Conservation (phyloP, 2,329 filamentous ascomycete genomes). For the Xylariaceae sp. region DNA sequence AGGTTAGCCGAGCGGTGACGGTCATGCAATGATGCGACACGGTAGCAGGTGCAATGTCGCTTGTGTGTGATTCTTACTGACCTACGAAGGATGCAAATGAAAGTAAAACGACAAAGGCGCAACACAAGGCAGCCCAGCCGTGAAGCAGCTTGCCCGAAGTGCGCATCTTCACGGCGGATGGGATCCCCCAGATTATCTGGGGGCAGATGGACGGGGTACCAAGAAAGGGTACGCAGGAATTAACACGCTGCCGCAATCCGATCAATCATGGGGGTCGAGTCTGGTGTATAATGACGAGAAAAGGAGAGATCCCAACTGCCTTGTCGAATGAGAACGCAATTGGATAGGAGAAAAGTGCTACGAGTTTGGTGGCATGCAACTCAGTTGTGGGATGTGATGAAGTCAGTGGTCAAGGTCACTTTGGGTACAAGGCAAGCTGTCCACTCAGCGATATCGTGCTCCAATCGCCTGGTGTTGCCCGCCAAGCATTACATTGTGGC, state of each 20-base stretch:
- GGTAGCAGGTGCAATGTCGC: too few relatives aligned
- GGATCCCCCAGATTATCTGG: conserved; percentile 23
- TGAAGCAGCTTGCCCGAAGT: conserved; percentile 49
- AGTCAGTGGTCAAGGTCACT: too few relatives aligned
- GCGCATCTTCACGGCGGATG: conserved; percentile 46
- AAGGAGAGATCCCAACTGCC: not conserved
- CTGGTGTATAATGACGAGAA: not conserved
- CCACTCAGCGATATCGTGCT: too few relatives aligned
- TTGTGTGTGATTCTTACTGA: too few relatives aligned
- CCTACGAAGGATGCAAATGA: conserved; percentile 63
- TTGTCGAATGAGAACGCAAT: too few relatives aligned
- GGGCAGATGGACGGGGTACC: not conserved
- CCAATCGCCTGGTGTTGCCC: too few relatives aligned
- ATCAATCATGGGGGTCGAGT: conserved; percentile 11
- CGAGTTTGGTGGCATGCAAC: too few relatives aligned
- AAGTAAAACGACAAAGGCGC: conserved; percentile 56
- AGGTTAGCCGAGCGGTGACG: not conserved
- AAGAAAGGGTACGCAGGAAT: conserved; percentile 22
- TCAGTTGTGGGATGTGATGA: too few relatives aligned
- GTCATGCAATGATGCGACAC: too few relatives aligned
- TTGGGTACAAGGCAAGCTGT: too few relatives aligned
- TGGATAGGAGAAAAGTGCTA: too few relatives aligned
- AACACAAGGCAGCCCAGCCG: conserved; percentile 64
- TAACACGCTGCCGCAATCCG: not conserved
- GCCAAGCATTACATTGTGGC: too few relatives aligned